phyloP scores from a whole-genome alignment of 345 rosid genomes.

The Syzygium jambos region DNA sequence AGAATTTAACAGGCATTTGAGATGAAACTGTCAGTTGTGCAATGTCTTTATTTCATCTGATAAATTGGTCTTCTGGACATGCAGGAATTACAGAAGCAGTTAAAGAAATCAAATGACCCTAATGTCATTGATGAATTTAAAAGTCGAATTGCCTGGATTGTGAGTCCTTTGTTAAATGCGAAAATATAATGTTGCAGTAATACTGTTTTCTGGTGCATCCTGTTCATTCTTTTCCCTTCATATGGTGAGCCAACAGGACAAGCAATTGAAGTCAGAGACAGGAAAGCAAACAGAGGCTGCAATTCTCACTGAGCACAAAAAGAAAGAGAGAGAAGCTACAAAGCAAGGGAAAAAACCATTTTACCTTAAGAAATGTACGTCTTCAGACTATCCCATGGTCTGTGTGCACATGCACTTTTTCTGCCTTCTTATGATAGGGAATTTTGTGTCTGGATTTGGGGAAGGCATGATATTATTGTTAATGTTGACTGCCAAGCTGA shows the following conservation, averaged over 20 bases:
- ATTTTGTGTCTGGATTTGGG: not conserved
- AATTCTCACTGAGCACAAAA: slow-evolving; percentile 67
- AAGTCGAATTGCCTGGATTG: slow-evolving; percentile 37
- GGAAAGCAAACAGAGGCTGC: slow-evolving; percentile 45
- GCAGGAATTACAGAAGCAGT: slow-evolving; percentile 38
- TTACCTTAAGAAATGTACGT: slow-evolving; percentile 75
- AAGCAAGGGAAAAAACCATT: slow-evolving; percentile 78
- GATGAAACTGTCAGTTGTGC: not conserved
- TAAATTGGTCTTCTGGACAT: not conserved
- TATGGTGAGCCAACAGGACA: slow-evolving; percentile 39
- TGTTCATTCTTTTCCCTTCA: not conserved
- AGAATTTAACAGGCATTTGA: not conserved
- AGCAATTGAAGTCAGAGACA: slow-evolving; percentile 57
- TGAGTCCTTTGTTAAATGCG: slow-evolving; percentile 26
- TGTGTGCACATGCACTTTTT: not conserved
- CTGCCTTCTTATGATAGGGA: not conserved
- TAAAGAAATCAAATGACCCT: slow-evolving; percentile 31
- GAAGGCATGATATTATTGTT: not conserved
- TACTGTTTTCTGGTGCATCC: not conserved
- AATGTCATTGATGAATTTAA: slow-evolving; percentile 24
- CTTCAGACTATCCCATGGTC: not conserved
- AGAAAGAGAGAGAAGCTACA: slow-evolving; percentile 80
- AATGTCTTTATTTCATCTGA: not conserved
- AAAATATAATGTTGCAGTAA: not conserved
- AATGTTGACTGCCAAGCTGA: not conserved